These are phyloP conservation scores for Cryptococcus hybrid DNA, from an alignment of 1,284 basidiomycete genomes.

Conservation along the genomic window DNA sequence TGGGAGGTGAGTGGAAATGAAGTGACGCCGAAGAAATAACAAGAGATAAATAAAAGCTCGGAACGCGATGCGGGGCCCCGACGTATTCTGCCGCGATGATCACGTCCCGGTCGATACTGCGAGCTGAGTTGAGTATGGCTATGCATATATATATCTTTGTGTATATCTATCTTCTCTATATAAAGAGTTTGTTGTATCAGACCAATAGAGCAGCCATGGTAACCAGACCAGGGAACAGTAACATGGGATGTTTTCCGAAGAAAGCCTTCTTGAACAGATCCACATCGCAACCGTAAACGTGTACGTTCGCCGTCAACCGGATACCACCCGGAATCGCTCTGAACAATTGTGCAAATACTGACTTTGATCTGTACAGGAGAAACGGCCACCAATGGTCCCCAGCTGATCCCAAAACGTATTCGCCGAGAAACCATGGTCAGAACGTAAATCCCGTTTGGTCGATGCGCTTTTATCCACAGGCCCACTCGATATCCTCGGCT, in stretches of 20 bases:
- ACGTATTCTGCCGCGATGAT: no score
- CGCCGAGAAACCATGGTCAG: constrained; percentile 38
- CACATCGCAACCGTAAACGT: constrained; percentile 43
- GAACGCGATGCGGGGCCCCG: no score
- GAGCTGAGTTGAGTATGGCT: no score
- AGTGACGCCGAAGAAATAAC: no score
- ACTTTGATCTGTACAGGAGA: neutral
- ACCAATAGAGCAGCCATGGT: no score
- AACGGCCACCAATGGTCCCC: constrained; percentile 1
- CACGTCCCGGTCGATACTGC: no score
- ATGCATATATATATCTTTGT: no score
- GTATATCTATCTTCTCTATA: no score
- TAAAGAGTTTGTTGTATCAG: no score
- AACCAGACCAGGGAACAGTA: constrained; percentile 1
- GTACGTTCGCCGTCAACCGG: constrained; percentile 19
- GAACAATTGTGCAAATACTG: neutral
- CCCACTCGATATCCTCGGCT: constrained; percentile 50
- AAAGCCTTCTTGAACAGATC: constrained; percentile 8
- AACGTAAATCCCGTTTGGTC: constrained; percentile 38
- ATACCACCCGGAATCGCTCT: neutral
- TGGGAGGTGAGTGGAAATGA: no score
- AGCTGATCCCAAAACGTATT: constrained; percentile 12
- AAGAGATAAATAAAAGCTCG: no score
- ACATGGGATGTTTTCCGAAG: neutral
- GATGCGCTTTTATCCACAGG: constrained; percentile 33